phyloP scores from a whole-genome alignment of 306 rosid genomes.

The Betula pendula region DNA sequence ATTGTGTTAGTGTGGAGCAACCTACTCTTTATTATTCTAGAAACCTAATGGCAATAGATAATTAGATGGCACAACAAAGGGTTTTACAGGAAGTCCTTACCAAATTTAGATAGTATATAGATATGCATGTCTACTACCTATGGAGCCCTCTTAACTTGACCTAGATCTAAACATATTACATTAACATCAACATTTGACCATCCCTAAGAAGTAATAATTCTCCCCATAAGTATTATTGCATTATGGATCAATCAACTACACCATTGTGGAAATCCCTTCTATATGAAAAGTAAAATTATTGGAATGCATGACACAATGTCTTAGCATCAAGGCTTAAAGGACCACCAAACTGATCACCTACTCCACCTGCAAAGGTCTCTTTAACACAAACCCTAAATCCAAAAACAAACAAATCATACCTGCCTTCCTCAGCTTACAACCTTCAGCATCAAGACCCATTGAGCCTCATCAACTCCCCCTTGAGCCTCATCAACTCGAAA shows the following conservation, averaged over 20 bases:
- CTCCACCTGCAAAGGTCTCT: not conserved
- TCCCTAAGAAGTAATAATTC: not conserved
- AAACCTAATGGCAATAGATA: not conserved
- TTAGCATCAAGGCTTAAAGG: constrained; percentile 2
- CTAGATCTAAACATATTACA: not conserved
- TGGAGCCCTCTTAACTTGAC: not conserved
- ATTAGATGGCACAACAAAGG: not conserved
- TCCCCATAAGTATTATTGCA: not conserved
- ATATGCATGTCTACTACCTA: not conserved
- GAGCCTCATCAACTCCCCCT: not conserved
- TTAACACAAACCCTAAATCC: not conserved
- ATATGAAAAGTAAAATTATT: constrained; percentile 2
- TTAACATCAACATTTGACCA: not conserved
- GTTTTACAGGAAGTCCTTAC: not conserved
- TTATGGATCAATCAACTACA: constrained; percentile 5
- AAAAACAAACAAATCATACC: not conserved
- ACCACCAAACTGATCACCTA: constrained; percentile 2
- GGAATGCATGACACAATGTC: not conserved
- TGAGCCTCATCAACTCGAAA: not conserved
- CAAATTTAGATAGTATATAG: not conserved
- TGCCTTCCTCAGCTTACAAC: not conserved
- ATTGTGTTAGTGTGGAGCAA: too few relatives aligned
- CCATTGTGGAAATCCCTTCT: constrained; percentile 12
- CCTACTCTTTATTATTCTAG: not conserved
- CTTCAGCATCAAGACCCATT: not conserved